Base-by-base conservation (phyloP, 441 rosid genomes). In the Croton setiger region DNA sequence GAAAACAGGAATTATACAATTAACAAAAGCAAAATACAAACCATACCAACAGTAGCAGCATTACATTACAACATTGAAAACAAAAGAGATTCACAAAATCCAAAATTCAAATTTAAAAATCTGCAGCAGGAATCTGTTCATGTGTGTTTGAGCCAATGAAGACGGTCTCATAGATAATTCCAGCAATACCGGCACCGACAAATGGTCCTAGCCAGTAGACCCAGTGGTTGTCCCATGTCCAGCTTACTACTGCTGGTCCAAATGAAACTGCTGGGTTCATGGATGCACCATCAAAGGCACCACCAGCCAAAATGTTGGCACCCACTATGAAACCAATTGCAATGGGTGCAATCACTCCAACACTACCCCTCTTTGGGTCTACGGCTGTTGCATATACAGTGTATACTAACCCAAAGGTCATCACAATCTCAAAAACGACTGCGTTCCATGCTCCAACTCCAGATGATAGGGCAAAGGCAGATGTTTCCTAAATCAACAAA, bases 311-410 rank as follows among this genome's bases (percentile, higher is more conserved):
- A 60, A 91, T 89, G 86, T 91, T 91, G 43, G 97, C 97, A 7
- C 90, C 97, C 5, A 89, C 96, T 0, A 91, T 87, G 81, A 91
- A 91, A 70, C 97, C 97, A n/a, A 89, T 91, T 0, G 97, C 93
- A n/a, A 91, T 74, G 0, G 93, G 96, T 44, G 96, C 93, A 0
- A 91, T 85, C 1, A 76, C 77, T 62, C 92, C 97, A 43, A 91
- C 11, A 67, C 73, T 76, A 0, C 96, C 93, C 54, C 72, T 86
- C 78, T 87, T 89, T 21, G 96, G 96, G 52, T 91, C 97, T 0
- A 91, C 21, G 3, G 97, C 96, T 2, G 93, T 89, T 41, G 97
- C 96, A 74, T 89, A 91, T 10, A 91, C 92, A 0, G 94, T 90
- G 85, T 90, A 88, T 0, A 90, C 97, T 13, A 91, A 69, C 0